Conservation (phyloP, 352 stramenopile genomes). For the Phytophthora palmivora region DNA sequence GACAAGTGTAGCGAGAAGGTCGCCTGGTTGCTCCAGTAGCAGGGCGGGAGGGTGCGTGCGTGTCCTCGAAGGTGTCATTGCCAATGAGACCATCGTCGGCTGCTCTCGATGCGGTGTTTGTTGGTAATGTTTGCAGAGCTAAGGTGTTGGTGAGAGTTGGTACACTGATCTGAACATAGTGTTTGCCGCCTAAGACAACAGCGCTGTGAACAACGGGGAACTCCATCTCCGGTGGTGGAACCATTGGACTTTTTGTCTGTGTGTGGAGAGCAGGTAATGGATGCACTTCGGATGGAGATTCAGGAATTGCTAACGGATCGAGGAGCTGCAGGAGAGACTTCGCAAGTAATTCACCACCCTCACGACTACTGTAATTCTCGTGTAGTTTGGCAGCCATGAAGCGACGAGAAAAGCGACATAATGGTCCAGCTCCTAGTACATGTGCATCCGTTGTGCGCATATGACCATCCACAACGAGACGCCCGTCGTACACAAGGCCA, state of each 20-base stretch:
- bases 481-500: slow-evolving; percentile 92
- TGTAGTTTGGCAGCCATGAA: slow-evolving; percentile 82
- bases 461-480: slow-evolving; percentile 88
- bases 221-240: slow-evolving; percentile 72
- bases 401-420: slow-evolving; percentile 84
- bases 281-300: slow-evolving; percentile 11
- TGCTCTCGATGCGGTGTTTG: slow-evolving; percentile 36
- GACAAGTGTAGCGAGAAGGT: slow-evolving; percentile 58
- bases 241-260: slow-evolving; percentile 38
- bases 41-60: slow-evolving; percentile 19
- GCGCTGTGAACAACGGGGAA: slow-evolving; percentile 63
- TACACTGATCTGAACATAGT: slow-evolving; percentile 79
- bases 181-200: slow-evolving; percentile 56
- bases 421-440: slow-evolving; percentile 72
- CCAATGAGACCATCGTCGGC: slow-evolving; percentile 31
- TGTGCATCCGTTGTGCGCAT: slow-evolving; percentile 87
- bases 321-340: slow-evolving; percentile 67
- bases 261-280: slow-evolving; percentile 16
- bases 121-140: slow-evolving; percentile 64
- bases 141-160: slow-evolving; percentile 74
- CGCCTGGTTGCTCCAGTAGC: slow-evolving; percentile 12
- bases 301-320: slow-evolving; percentile 51
- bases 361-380: slow-evolving; percentile 78
- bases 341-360: slow-evolving; percentile 79
- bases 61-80: slow-evolving; percentile 17